Conservation (phyloP, 495 filamentous ascomycete species). For the Chaetomium tenue region DNA sequence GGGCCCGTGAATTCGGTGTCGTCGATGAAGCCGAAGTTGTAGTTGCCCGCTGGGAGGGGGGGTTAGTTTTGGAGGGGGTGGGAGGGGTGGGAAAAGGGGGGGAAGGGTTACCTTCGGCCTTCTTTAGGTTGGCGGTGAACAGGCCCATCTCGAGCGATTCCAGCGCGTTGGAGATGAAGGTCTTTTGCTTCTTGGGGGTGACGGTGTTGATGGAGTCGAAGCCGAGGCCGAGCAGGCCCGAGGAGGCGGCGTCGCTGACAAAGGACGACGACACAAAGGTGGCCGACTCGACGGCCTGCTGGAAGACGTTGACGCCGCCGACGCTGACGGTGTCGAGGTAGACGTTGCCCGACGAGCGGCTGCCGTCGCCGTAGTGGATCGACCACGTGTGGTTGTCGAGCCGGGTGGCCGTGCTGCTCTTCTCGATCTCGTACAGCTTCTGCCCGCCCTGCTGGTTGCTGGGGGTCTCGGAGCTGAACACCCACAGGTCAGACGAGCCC, state of each 20-base stretch:
- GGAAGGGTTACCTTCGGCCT: conserved; percentile 34
- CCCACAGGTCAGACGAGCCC: conserved; percentile 73
- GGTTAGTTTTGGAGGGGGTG: conserved; percentile 62
- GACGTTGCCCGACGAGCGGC: conserved; percentile 65
- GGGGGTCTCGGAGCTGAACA: conserved; percentile 50
- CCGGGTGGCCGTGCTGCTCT: conserved; percentile 50
- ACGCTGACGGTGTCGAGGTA: conserved; percentile 76
- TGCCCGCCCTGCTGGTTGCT: conserved; percentile 52
- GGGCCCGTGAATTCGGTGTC: conserved; percentile 55
- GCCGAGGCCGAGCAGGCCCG: conserved; percentile 71
- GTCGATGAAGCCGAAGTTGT: conserved; percentile 40
- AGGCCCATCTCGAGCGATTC: conserved; percentile 58
- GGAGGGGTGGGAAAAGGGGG: background rate
- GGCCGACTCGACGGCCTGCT: conserved; percentile 74
- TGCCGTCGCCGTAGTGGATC: conserved; percentile 74
- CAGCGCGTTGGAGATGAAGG: conserved; percentile 74
- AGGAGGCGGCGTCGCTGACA: conserved; percentile 58
- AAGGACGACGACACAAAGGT: conserved; percentile 62
- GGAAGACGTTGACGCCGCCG: conserved; percentile 61
- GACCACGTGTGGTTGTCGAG: conserved; percentile 59
- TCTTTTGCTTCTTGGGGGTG: conserved; percentile 58
- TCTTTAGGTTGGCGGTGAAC: conserved; percentile 71
- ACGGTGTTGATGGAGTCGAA: conserved; percentile 75
- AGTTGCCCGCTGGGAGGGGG: conserved; percentile 33
- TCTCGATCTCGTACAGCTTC: conserved; percentile 53